These are phyloP conservation scores for Salix caprea DNA, from an alignment of 345 rosid genomes.

Conservation along the genomic window DNA sequence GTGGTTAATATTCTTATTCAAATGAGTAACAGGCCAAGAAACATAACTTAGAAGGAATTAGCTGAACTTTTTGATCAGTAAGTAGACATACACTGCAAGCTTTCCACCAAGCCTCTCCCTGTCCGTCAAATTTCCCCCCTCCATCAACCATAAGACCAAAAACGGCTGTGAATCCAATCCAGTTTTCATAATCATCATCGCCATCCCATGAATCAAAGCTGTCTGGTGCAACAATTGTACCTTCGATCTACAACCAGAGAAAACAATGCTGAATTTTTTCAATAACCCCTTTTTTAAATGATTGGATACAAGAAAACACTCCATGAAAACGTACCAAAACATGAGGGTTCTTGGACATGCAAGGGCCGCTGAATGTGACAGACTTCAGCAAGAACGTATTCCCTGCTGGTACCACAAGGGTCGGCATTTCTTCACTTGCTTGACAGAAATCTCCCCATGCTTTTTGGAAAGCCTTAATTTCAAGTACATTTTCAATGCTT, in stretches of 20 bases:
- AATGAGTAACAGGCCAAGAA: background rate
- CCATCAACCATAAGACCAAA: conserved; percentile 14
- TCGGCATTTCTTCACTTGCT: background rate
- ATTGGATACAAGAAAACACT: too few species aligned
- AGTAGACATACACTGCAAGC: background rate
- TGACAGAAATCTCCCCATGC: conserved; percentile 25
- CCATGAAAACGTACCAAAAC: conserved; percentile 6
- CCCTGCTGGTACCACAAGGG: conserved; percentile 17
- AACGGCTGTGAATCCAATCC: conserved; percentile 11
- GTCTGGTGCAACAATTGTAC: conserved; percentile 22
- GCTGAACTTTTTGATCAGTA: too few species aligned
- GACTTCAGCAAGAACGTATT: conserved; percentile 18
- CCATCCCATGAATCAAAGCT: background rate
- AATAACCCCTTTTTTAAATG: too few species aligned
- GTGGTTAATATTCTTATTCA: background rate
- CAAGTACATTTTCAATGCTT: too few species aligned
- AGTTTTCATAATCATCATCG: background rate
- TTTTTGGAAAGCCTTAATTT: conserved; percentile 14
- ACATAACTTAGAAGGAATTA: background rate
- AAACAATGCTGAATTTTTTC: too few species aligned
- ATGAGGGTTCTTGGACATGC: conserved; percentile 12
- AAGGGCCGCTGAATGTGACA: conserved; percentile 24
- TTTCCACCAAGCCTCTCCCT: conserved; percentile 8
- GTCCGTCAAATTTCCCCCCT: conserved; percentile 17
- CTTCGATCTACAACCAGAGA: background rate